Percentiles rank a stretch among this genome's conserved stretches.
phyloP scores from a whole-genome alignment of 495 filamentous ascomycete genomes.

The Neurospora sp. region DNA sequence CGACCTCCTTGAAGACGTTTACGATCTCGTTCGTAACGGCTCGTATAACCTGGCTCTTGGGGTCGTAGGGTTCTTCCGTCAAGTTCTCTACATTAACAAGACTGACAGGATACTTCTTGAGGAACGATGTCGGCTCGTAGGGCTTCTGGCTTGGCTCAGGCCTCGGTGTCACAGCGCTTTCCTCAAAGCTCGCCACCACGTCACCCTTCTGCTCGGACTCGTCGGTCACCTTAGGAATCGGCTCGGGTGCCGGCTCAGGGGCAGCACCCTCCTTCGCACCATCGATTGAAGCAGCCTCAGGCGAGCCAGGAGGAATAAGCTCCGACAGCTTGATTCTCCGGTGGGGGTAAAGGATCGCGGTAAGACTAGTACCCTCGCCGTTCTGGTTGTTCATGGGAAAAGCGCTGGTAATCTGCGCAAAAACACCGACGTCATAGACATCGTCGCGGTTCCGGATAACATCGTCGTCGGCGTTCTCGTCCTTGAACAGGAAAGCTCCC shows the following conservation, averaged over 20 bases:
- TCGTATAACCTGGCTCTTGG: conserved; percentile 73
- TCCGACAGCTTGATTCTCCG: conserved; percentile 83
- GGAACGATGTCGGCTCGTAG: conserved; percentile 85
- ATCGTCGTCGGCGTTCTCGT: conserved; percentile 86
- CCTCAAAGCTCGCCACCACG: conserved; percentile 96
- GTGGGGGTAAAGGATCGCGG: conserved; percentile 91
- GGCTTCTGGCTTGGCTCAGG: conserved; percentile 38
- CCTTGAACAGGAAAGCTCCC: conserved; percentile 93
- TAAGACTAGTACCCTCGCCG: conserved; percentile 68
- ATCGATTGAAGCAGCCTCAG: conserved; percentile 15
- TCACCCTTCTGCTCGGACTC: conserved; percentile 59
- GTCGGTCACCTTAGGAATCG: conserved; percentile 36
- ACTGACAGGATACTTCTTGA: conserved; percentile 81
- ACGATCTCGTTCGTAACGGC: conserved; percentile 96
- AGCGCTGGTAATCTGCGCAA: conserved; percentile 92
- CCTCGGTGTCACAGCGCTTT: conserved; percentile 47
- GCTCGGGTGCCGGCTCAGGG: conserved; percentile 44
- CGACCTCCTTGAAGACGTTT: conserved; percentile 96
- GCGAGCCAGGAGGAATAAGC: conserved; percentile 53
- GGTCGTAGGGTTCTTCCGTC: conserved; percentile 76
- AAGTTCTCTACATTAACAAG: conserved; percentile 93
- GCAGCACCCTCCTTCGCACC: conserved; percentile 27
- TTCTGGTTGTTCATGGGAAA: conserved; percentile 58
- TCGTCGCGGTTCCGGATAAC: conserved; percentile 79
- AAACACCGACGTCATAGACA: conserved; percentile 90